These are phyloP conservation scores for Steccherinum ochraceum DNA, from an alignment of 768 basidiomycete species.

Conservation along the genomic window DNA sequence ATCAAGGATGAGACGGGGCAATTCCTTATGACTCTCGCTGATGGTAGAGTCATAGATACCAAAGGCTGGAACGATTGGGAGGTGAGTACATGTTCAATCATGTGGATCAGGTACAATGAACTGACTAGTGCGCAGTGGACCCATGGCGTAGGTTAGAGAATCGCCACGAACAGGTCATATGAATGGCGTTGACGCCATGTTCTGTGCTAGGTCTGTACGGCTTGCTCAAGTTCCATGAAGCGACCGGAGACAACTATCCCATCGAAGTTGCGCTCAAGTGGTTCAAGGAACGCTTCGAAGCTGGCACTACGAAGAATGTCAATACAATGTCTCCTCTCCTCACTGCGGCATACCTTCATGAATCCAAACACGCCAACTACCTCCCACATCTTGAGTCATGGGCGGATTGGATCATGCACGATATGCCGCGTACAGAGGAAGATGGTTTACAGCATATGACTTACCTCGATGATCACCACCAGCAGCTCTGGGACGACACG, in stretches of 20 bases:
- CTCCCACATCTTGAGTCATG: conserved; percentile 36
- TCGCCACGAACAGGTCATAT: neutral
- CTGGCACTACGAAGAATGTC: conserved; percentile 53
- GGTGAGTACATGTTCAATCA: conserved; percentile 21
- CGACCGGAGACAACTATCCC: conserved; percentile 30
- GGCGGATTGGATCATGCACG: conserved; percentile 48
- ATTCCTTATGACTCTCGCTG: conserved; percentile 40
- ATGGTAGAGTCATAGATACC: conserved; percentile 49
- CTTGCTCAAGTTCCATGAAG: conserved; percentile 33
- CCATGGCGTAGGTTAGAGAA: conserved; percentile 33
- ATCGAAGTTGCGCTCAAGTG: conserved; percentile 38
- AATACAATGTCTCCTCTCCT: conserved; percentile 52
- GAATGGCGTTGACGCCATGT: neutral
- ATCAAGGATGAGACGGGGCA: conserved; percentile 48
- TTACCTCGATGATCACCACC: conserved; percentile 32
- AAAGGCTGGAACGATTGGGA: conserved; percentile 58
- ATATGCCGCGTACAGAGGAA: conserved; percentile 40
- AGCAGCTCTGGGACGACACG: conserved; percentile 54
- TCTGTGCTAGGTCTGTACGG: conserved; percentile 33
- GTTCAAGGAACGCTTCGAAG: conserved; percentile 42
- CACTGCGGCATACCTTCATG: conserved; percentile 38
- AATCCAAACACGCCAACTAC: conserved; percentile 29
- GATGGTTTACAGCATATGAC: conserved; percentile 44
- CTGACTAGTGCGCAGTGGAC: conserved; percentile 29
- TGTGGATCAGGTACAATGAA: neutral